Evolutionary conservation across 176 grass and related monocot species (phyloP), one percentile per base, ranked within the genome.

Genomic region (Pontederia paniculata): DNA sequence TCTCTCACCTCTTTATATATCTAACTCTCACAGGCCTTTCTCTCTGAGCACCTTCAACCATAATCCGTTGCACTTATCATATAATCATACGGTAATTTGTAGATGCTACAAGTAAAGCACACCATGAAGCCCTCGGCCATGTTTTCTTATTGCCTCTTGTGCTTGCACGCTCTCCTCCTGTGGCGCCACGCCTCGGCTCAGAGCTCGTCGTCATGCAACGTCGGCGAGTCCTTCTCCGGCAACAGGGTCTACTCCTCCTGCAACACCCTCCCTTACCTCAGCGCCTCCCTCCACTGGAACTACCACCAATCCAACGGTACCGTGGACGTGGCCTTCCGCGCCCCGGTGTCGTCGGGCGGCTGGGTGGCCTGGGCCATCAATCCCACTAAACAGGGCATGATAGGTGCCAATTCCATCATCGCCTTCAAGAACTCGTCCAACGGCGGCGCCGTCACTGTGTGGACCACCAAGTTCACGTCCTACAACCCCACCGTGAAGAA

Each of bases 331-430:
- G 93, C 93, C 23, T 98, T 80, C 75, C 80, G 83, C 22, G 78
- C 81, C 21, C 25, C 65, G 54, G 42, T 67, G 60, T 5, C 3
- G 8, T 0, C 41, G 41, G 2, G 9, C 56, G 70, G 75, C 0
- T 98, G 87, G 87, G 93, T 91, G 10, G 71, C 37, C 45, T 98
- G 93, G 93, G 93, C 71, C n/a, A 84, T 98, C 83, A 98, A 98
- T 80, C 58, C 86, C 7, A 4, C 0, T 1, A 0, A 9, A 8
- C 0, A 1, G 44, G 71, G 10, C 48, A 98, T 98, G 93, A 0
- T 0, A 4, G 78, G 78, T 13, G 77, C 80, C 50, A 70, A 76
- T 54, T 77, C 85, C 41, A 67, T 98, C 77, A 21, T 98, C 62
- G 87, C 80, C 10, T 84, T 81, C 49, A 79, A 80, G 3, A 62